Conservation (phyloP, 2,329 filamentous ascomycete species). For the Saccharata proteae region DNA sequence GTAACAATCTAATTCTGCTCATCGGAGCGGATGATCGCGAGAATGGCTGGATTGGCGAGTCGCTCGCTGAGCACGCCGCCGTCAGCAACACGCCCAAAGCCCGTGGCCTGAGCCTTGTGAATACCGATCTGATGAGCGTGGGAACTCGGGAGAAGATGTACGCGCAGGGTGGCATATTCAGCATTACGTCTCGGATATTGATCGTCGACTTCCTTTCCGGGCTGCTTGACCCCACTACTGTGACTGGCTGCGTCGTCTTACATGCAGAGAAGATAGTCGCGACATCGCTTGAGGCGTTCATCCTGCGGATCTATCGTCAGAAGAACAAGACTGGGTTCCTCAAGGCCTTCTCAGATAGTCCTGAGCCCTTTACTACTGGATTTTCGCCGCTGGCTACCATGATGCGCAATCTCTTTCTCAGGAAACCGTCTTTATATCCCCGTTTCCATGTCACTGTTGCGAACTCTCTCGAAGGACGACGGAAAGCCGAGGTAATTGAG, state of each 20-base stretch:
- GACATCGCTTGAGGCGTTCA: conserved; percentile 88
- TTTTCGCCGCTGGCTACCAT: conserved; percentile 81
- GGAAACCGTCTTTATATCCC: conserved; percentile 82
- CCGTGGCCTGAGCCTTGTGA: conserved; percentile 78
- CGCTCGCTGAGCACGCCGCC: conserved; percentile 86
- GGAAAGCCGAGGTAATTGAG: conserved; percentile 93
- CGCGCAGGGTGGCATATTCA: conserved; percentile 77
- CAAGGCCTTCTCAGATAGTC: conserved; percentile 90
- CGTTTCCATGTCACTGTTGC: conserved; percentile 87
- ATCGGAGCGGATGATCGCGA: conserved; percentile 86
- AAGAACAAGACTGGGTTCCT: conserved; percentile 89
- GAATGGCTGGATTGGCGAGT: conserved; percentile 94
- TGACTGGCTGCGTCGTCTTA: conserved; percentile 77
- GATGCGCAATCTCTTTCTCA: conserved; percentile 84
- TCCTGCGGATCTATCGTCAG: conserved; percentile 83
- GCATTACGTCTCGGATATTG: conserved; percentile 88
- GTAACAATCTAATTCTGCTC: conserved; percentile 82
- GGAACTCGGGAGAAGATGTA: conserved; percentile 86
- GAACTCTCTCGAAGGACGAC: conserved; percentile 76
- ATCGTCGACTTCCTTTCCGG: conserved; percentile 87
- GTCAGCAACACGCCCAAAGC: conserved; percentile 73
- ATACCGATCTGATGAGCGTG: conserved; percentile 87
- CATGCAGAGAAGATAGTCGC: conserved; percentile 79
- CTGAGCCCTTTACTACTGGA: conserved; percentile 78
- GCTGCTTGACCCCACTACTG: conserved; percentile 66